Conservation (phyloP, 352 stramenopile genomes). For the Pythium rhizo-oryzae region DNA sequence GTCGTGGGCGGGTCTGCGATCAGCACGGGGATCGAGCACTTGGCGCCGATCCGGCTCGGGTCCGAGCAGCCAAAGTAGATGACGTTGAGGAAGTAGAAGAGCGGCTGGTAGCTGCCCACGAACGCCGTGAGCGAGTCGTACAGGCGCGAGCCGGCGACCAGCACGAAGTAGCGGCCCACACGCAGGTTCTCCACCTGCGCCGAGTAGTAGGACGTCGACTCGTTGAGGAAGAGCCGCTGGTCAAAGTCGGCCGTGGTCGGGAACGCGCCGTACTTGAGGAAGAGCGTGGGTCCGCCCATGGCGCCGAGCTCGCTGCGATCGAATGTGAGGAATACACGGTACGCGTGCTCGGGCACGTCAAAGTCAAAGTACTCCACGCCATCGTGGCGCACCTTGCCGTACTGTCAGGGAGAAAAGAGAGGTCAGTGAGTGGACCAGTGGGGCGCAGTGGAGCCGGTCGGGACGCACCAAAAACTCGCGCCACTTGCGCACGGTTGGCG, state of each 20-base stretch:
- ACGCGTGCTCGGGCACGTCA: slow-evolving; percentile 25
- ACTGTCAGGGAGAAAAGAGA: slow-evolving; percentile 7
- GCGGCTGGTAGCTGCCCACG: slow-evolving; percentile 15
- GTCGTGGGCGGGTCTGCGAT: not conserved
- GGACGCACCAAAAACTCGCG: slow-evolving; percentile 26
- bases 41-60: slow-evolving; percentile 5
- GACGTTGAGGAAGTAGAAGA: slow-evolving; percentile 34
- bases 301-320: slow-evolving; percentile 21
- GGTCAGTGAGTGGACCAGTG: not conserved
- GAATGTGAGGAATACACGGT: slow-evolving; percentile 24
- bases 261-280: slow-evolving; percentile 36
- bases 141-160: slow-evolving; percentile 21
- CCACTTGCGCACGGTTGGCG: slow-evolving; percentile 15
- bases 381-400: slow-evolving; percentile 30
- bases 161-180: slow-evolving; percentile 30
- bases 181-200: slow-evolving; percentile 30
- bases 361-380: slow-evolving; percentile 43
- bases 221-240: slow-evolving; percentile 26
- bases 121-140: slow-evolving; percentile 34
- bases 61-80: slow-evolving; percentile 35
- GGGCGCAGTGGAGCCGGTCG: no score
- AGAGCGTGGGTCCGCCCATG: slow-evolving; percentile 23
- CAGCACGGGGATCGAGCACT: slow-evolving; percentile 20
- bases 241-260: slow-evolving; percentile 30
- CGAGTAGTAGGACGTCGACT: slow-evolving; percentile 16